Evolutionary conservation across 306 rosid species (phyloP), one percentile per base, ranked within the genome.

Genomic region (Quercus aquifolioides): DNA sequence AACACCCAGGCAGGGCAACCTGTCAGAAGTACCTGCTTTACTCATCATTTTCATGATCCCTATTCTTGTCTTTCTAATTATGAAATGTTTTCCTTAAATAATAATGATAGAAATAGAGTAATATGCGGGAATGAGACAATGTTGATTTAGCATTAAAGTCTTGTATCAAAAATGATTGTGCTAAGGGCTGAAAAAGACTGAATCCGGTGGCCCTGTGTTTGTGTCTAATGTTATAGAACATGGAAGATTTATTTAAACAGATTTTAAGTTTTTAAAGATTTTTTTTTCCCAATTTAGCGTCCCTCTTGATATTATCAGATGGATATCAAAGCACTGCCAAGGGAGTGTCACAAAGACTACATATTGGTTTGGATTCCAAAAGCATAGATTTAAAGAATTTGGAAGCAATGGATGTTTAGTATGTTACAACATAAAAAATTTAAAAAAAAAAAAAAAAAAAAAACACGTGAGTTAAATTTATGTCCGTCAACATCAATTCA

Each of bases 1-100:
- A 87, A 77, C 86, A 74, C 58, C 77, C 64, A 72, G 81, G 84
- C 75, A 71, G 81, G 76, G 78, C 26, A 78, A 83, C 84, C 69
- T 65, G 81, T 86, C 91, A 85, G 80, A 86, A 86, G 90, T 82
- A 82, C 87, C 85, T 88, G 89, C 88, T 78, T 77, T 49, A 55
- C 76, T 82, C 90, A 82, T 88, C 90, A 88, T 74, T 71, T 84
- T 80, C 87, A 30, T 69, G 79, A 69, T 82, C 89, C 55, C 89
- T 79, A 79, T 35, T 74, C 80, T 79, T 74, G 57, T 70, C 75
- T 75, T 23, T 60, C 77, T 78, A 55, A 38, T 19, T 25, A 60
- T 15, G 28, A 49, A 51, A 75, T 19, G 59, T 49, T 21, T 21
- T n/a, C 21, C 62, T 6, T 56, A 18, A 6, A 4, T 60, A 35